Base-by-base conservation (phyloP, 495 filamentous ascomycete species). In the Penicillium manginii region DNA sequence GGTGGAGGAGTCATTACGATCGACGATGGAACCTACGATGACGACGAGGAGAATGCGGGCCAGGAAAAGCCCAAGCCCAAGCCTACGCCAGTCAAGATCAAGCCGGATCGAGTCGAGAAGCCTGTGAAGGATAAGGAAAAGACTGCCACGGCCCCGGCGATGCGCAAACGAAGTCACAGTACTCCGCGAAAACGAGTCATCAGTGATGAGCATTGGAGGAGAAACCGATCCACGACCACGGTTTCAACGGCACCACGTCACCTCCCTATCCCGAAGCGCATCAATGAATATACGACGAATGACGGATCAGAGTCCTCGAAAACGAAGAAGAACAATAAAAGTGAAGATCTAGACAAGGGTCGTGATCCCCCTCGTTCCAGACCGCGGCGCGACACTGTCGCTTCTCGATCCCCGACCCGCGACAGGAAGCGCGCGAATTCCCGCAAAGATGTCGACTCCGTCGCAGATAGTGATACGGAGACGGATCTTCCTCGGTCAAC, bases 121-220 rank as follows among this genome's bases (percentile, higher is more conserved):
- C 15, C 48, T 4, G 9, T 47, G 17, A 47, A 58, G 40, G 35
- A 29, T 43, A 19, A 45, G 22, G 56, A 62, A 5, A 62, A 58
- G 32, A 48, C 52, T 8, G 55, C 56, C 14, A 48, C 54, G 8
- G 55, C 56, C 5, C n/a, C 48, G 7, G 21, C 57, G 15, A 50
- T 54, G 11, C 66, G 76, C 43, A 70, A 70, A 52, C 71, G 76
- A 61, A 82, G 79, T 59, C 72, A 77, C 49, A 84, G 78, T 63
- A 79, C 83, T 18, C 90, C 90, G 6, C 85, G 86, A 63, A 93
- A 91, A 77, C 82, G 90, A 48, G 86, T 93, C 21, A 81, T 93
- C 19, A 92, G 90, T 63, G 90, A 93, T 72, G 85, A 86, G 39
- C 87, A 93, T 60, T 93, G 90, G 90, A 75, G 74, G 42, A 65